A percentile compares a stretch with the other conserved stretches of the same genome.
These are phyloP conservation scores for Rhazya stricta DNA, from an alignment of 257 asterid species.

Conservation along the genomic window DNA sequence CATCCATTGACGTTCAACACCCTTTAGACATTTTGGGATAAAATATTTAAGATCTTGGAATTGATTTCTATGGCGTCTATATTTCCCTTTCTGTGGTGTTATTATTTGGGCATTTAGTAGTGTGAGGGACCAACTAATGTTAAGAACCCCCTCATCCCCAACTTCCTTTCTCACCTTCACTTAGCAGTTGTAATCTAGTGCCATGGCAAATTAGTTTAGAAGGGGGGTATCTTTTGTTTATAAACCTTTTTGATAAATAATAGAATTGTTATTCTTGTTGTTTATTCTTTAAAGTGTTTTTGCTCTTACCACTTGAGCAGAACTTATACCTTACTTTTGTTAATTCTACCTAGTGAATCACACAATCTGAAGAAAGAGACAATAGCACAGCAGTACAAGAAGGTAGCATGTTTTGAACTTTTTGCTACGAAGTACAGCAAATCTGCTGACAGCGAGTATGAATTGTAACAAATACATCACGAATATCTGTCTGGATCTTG, in stretches of 20 bases:
- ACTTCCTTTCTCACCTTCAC: background rate
- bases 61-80: background rate
- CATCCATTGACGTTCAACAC: background rate
- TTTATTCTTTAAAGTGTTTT: background rate
- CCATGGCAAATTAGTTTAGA: no score
- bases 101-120: background rate
- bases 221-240: no score
- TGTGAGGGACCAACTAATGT: no score
- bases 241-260: background rate
- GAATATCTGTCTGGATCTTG: background rate
- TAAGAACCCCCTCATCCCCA: background rate
- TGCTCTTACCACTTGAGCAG: background rate
- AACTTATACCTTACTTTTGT: background rate
- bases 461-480: no score
- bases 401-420: slow-evolving; percentile 29
- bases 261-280: background rate
- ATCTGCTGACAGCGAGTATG: background rate
- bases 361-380: slow-evolving; percentile 78
- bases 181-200: no score
- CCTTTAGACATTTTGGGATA: background rate
- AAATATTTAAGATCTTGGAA: background rate
- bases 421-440: background rate
- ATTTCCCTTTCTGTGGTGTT: background rate
- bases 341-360: slow-evolving; percentile 46
- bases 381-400: slow-evolving; percentile 54